A percentile compares a stretch with the other conserved stretches of the same genome.
Conservation (phyloP, 768 basidiomycete species). For the Tulasnella sp. region DNA sequence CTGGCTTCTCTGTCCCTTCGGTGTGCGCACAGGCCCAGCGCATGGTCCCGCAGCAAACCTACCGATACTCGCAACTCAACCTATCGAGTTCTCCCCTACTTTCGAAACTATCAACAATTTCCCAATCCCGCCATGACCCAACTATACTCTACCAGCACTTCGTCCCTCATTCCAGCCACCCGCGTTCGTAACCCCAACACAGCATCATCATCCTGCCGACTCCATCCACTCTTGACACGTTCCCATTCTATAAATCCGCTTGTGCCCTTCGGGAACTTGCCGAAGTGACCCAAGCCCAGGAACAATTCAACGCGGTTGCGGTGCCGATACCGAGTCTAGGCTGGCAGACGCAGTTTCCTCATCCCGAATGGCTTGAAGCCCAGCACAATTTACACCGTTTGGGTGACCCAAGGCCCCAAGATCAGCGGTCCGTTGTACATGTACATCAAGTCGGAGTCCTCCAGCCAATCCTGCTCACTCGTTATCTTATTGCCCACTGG, state of each 20-base stretch:
- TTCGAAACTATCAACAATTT: conserved; percentile 46
- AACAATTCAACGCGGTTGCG: conserved; percentile 48
- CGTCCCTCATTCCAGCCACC: conserved; percentile 55
- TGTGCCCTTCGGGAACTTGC: conserved; percentile 54
- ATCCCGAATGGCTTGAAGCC: conserved; percentile 58
- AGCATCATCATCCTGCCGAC: conserved; percentile 63
- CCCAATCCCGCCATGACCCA: conserved; percentile 61
- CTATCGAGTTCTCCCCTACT: conserved; percentile 68
- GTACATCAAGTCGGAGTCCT: conserved; percentile 71
- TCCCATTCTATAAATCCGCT: conserved; percentile 42
- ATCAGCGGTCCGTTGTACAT: conserved; percentile 73
- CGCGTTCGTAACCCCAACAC: conserved; percentile 47
- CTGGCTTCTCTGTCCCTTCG: neutral
- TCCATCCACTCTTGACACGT: conserved; percentile 39
- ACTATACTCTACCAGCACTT: conserved; percentile 70
- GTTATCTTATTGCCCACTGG: conserved; percentile 70
- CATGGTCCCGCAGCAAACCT: conserved; percentile 50
- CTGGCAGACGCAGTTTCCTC: conserved; percentile 71
- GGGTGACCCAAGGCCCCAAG: conserved; percentile 55
- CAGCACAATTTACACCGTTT: conserved; percentile 78
- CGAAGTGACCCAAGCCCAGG: conserved; percentile 43
- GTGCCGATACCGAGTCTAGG: conserved; percentile 56
- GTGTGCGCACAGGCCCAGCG: conserved; percentile 49
- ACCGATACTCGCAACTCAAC: conserved; percentile 68
- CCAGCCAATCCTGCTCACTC: conserved; percentile 68